Evolutionary conservation across 208 protist genomes (phyloP), one percentile per base, ranked within the genome.

Genomic region (Angomonas ambiguus): DNA sequence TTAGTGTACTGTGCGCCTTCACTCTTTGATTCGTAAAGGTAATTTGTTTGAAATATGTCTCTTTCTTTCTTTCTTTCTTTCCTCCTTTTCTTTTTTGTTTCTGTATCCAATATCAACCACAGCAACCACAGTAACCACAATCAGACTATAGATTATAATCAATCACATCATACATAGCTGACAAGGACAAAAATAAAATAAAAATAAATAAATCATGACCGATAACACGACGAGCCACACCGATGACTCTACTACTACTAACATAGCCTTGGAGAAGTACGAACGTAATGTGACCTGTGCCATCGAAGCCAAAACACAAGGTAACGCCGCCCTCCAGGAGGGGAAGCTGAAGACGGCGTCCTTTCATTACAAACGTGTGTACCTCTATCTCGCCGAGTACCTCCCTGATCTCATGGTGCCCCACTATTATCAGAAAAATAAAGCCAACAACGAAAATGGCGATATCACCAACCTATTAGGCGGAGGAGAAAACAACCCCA

Each of bases 331-430:
- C 11, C 57, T 93, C 3, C 53, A 75, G n/a, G 62, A 53, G 0
- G 72, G 74, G 10, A 73, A 86, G 45, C 58, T 80, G 8, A 60
- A 69, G 0, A 32, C 57, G 2, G 87, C 87, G 3, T 66, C 71
- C 24, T 93, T 93, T 63, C 45, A 76, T 53, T 93, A 93, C 71
- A 91, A 89, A 53, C 78, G 77, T 24, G 87, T 82, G 11, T 88
- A 79, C 62, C 68, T 93, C 20, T 77, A 79, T 65, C 67, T 91
- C 13, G 72, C 74, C 0, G 83, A 89, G 51, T 88, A 83, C 70
- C 57, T 91, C 28, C 79, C 79, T 1, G 2, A n/a, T 0, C 48
- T 53, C 6, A 62, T 77, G 20, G 45, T 33, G 4, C 31, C 48
- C 2, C 5, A 55, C 5, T 25, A 65, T 18, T 30, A 65, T 24